Evolutionary conservation across 805 yeast species (phyloP), one percentile per base, ranked within the genome.

Genomic region (Cyberlindnera bimundalis): DNA sequence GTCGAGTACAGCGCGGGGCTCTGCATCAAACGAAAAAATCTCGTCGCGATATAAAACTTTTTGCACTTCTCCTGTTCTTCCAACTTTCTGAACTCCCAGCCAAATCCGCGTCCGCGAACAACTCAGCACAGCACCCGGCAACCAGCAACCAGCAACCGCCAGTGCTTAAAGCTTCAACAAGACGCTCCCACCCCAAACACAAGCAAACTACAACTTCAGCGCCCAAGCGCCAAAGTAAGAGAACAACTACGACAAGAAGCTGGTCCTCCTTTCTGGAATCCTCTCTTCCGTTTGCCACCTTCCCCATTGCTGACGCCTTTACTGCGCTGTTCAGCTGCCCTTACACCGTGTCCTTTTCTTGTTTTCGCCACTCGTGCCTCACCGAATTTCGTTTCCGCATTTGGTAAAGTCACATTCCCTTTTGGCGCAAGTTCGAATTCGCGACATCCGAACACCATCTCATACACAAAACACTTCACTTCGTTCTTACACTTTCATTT

Each of bases 271-370:
- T 32, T 16, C 24, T 21, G 24, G 24, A 21, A n/a, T 23, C n/a
- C 19, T 25, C 20, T 37, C 35, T 17, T 19, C 35, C 4, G 30
- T 28, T 36, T 21, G 37, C 31, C 36, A 6, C 18, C 15, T 8
- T 11, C 9, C 36, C 20, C 14, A 18, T n/a, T 11, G 41, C 58
- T 56, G 59, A 56, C 60, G 57, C 57, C 60, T 56, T 56, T 30
- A 51, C 48, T 56, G 61, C 37, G 59, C 59, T 47, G 59, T 40
- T 53, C 58, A 55, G 58, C 39, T 38, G 31, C 36, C 6, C 43
- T 33, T 25, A 34, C 41, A 28, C 38, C 46, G 47, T 46, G 50
- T 46, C 43, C 46, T 46, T 37, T 38, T 35, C 33, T 21, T 31
- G 28, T 24, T 33, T 34, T 25, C 46, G 38, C 39, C 36, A 42